Percentiles rank a stretch among this genome's conserved stretches.
Evolutionary conservation across 371 early-diverging fungal species (phyloP).

Genomic region (Actinomortierella ambigua): DNA sequence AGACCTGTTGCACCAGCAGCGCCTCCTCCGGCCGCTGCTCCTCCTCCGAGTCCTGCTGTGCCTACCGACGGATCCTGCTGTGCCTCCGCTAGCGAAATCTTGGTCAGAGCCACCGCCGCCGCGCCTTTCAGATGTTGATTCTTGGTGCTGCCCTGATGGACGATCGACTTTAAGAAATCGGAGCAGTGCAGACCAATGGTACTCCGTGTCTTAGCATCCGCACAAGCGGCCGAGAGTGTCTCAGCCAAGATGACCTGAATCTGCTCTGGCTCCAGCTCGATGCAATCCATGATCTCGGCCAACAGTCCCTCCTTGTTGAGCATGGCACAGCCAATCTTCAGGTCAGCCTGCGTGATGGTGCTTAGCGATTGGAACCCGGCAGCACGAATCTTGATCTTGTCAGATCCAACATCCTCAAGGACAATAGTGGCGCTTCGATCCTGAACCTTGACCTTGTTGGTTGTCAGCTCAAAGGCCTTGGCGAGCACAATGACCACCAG

Average conservation of each 20-base stretch:
- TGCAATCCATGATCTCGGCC: conserved; percentile 71
- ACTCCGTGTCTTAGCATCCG: conserved; percentile 66
- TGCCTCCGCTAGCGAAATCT: conserved; percentile 58
- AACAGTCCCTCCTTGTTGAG: conserved; percentile 67
- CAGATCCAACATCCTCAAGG: conserved; percentile 34
- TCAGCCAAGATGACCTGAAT: conserved; percentile 68
- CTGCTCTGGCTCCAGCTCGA: conserved; percentile 67
- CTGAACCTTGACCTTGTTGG: conserved; percentile 32
- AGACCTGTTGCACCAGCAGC: not conserved
- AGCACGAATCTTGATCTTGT: conserved; percentile 33
- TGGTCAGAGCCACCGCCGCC: conserved; percentile 68
- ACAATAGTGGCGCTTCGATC: conserved; percentile 32
- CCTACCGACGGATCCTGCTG: conserved; percentile 42
- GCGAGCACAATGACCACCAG: conserved; percentile 33
- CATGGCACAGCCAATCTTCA: conserved; percentile 65
- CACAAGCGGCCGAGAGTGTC: conserved; percentile 69
- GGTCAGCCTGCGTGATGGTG: conserved; percentile 65
- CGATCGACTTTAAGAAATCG: conserved; percentile 59
- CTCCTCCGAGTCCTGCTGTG: conserved; percentile 28
- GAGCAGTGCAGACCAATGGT: conserved; percentile 59
- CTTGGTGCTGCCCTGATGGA: conserved; percentile 47
- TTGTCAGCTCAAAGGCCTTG: conserved; percentile 30
- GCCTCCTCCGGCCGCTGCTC: conserved; percentile 10
- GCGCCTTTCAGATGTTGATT: conserved; percentile 61
- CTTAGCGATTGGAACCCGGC: conserved; percentile 59